Percentiles rank a stretch among this genome's conserved stretches.
phyloP scores from a whole-genome alignment of 2,329 filamentous ascomycete species.

The Fusarium sulawesiense region DNA sequence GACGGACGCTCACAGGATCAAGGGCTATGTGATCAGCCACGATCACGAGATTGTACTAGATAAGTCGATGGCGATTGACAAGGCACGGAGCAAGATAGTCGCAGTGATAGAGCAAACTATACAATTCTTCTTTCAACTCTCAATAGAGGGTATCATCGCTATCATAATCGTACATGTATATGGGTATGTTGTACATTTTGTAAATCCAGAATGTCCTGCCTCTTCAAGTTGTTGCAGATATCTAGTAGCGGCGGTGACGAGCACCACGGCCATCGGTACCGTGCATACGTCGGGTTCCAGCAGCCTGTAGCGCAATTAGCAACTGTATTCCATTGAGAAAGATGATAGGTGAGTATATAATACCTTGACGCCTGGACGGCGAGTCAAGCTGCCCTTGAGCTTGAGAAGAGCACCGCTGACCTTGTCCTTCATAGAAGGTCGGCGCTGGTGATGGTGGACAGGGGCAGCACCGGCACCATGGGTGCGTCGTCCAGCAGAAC shows the following conservation, averaged over 20 bases:
- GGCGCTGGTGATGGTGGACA: constrained; percentile 73
- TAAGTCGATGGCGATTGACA: constrained; percentile 22
- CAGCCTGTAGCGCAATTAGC: constrained; percentile 63
- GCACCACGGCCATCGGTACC: constrained; percentile 77
- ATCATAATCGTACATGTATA: constrained; percentile 41
- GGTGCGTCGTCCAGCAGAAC: constrained; percentile 51
- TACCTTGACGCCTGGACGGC: constrained; percentile 77
- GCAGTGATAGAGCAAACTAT: constrained; percentile 18
- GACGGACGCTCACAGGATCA: background rate
- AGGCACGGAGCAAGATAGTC: constrained; percentile 10
- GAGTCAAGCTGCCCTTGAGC: constrained; percentile 76
- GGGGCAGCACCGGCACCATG: constrained; percentile 50
- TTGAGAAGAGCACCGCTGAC: constrained; percentile 80
- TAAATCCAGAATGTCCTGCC: constrained; percentile 9
- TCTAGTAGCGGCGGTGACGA: constrained; percentile 48
- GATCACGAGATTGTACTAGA: constrained; percentile 33
- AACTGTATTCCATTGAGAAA: background rate
- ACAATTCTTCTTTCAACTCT: constrained; percentile 31
- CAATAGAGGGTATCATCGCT: constrained; percentile 31
- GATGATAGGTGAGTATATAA: constrained; percentile 3
- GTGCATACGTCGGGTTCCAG: constrained; percentile 78
- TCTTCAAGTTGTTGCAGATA: background rate
- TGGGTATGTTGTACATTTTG: background rate
- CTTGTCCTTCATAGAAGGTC: constrained; percentile 78
- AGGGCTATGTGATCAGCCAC: background rate